Evolutionary conservation across 2,329 filamentous ascomycete genomes (phyloP).

Genomic region (Eutypa lata): DNA sequence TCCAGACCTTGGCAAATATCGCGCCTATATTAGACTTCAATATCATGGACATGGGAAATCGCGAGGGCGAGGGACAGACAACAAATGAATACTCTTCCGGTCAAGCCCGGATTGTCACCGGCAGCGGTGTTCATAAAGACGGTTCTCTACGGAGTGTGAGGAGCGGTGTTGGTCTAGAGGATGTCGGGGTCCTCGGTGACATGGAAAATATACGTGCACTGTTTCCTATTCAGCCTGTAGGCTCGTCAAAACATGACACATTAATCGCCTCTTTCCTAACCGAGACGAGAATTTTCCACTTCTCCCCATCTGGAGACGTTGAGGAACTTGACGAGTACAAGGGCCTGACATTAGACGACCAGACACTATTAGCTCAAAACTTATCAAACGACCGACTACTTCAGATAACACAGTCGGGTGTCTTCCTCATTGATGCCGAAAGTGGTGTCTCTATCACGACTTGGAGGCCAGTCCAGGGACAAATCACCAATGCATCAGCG

Average conservation of each 20-base stretch:
- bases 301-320: conserved; percentile 70
- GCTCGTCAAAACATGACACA: conserved; percentile 57
- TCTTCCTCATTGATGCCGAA: conserved; percentile 60
- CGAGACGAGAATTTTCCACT: conserved; percentile 80
- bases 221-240: conserved; percentile 61
- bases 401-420: conserved; percentile 69
- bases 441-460: conserved; percentile 50
- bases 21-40: conserved; percentile 91
- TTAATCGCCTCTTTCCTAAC: conserved; percentile 78
- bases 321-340: conserved; percentile 81
- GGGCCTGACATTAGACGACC: conserved; percentile 65
- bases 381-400: conserved; percentile 62
- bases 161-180: conserved; percentile 89
- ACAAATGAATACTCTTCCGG: conserved; percentile 92
- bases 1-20: conserved; percentile 80
- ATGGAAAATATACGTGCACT: conserved; percentile 71
- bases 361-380: conserved; percentile 70
- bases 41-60: conserved; percentile 92
- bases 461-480: conserved; percentile 53
- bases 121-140: conserved; percentile 85
- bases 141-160: conserved; percentile 86
- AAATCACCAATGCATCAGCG: conserved; percentile 75
- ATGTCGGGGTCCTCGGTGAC: conserved; percentile 77
- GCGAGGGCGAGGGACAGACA: conserved; percentile 68
- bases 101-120: conserved; percentile 88